Percentiles rank a stretch among this genome's conserved stretches.
phyloP scores from a whole-genome alignment of 2,329 filamentous ascomycete species.

The Stromatinia cepivora region DNA sequence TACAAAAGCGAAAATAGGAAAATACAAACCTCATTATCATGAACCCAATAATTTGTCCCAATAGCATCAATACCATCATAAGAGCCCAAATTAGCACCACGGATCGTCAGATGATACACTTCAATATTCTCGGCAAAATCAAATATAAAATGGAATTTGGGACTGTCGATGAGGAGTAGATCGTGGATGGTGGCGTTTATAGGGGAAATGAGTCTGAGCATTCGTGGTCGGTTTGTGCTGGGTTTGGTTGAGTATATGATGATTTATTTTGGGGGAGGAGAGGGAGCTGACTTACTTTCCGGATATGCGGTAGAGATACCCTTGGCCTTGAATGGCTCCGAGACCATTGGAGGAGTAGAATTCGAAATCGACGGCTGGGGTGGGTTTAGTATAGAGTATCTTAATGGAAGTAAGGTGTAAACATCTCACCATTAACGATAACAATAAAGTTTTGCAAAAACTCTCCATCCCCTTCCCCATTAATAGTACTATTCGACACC shows the following conservation, averaged over 20 bases:
- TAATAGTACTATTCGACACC: slow-evolving; percentile 15
- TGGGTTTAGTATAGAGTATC: slow-evolving; percentile 34
- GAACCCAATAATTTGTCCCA: slow-evolving; percentile 42
- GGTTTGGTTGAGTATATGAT: slow-evolving; percentile 40
- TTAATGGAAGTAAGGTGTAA: neutral
- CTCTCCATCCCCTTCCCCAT: slow-evolving; percentile 29
- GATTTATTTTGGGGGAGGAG: slow-evolving; percentile 35
- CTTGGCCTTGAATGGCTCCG: slow-evolving; percentile 54
- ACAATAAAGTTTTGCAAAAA: slow-evolving; percentile 50
- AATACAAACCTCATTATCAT: slow-evolving; percentile 40
- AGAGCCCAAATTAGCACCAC: slow-evolving; percentile 43
- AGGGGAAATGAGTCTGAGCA: slow-evolving; percentile 31
- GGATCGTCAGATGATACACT: slow-evolving; percentile 44
- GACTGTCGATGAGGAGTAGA: slow-evolving; percentile 34
- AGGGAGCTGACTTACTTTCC: slow-evolving; percentile 8
- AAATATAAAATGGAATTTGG: slow-evolving; percentile 44
- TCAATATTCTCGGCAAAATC: slow-evolving; percentile 43
- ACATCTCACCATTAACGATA: slow-evolving; percentile 44
- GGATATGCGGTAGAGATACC: slow-evolving; percentile 47
- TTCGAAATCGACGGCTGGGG: slow-evolving; percentile 51
- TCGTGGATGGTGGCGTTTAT: slow-evolving; percentile 35
- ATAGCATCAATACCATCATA: slow-evolving; percentile 44
- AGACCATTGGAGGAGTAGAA: slow-evolving; percentile 53
- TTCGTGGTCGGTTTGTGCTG: slow-evolving; percentile 39
- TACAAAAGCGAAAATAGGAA: neutral